phyloP scores from a whole-genome alignment of 2,329 filamentous ascomycete species.

The Pseudogymnoascus sp. region DNA sequence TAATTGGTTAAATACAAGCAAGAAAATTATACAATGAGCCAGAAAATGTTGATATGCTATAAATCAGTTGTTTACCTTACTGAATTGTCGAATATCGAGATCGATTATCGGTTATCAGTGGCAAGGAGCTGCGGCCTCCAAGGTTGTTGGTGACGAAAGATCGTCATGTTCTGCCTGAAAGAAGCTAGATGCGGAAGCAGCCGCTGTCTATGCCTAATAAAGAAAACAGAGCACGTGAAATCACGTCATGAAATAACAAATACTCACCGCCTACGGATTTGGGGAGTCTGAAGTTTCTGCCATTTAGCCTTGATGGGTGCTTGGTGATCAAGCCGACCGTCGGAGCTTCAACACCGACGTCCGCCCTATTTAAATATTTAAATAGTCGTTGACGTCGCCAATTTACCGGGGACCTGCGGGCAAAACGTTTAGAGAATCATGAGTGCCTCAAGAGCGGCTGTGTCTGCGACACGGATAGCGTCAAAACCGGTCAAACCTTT shows the following conservation, averaged over 20 bases:
- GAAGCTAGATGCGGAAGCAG: neutral
- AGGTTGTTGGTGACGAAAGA: neutral
- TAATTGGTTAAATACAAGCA: neutral
- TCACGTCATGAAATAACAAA: neutral
- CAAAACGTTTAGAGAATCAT: constrained; percentile 14
- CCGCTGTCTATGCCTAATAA: neutral
- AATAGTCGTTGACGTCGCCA: neutral
- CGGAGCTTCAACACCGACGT: constrained; percentile 6
- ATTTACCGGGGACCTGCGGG: neutral
- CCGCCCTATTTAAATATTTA: neutral
- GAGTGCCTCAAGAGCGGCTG: constrained; percentile 21
- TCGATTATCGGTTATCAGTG: neutral
- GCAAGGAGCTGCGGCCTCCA: neutral
- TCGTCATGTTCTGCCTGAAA: neutral
- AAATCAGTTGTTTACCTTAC: neutral
- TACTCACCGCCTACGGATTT: neutral
- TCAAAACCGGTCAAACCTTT: constrained; percentile 14
- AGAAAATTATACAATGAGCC: too few relatives aligned
- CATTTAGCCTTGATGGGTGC: constrained; percentile 7
- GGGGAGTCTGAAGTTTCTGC: neutral
- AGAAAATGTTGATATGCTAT: neutral
- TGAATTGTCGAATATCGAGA: neutral
- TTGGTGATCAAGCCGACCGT: neutral
- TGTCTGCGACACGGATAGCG: constrained; percentile 18
- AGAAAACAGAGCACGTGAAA: neutral